Percentiles rank a stretch among this genome's conserved stretches.
Conservation (phyloP, 805 yeast genomes). For the Zygosaccharomyces bisporus region DNA sequence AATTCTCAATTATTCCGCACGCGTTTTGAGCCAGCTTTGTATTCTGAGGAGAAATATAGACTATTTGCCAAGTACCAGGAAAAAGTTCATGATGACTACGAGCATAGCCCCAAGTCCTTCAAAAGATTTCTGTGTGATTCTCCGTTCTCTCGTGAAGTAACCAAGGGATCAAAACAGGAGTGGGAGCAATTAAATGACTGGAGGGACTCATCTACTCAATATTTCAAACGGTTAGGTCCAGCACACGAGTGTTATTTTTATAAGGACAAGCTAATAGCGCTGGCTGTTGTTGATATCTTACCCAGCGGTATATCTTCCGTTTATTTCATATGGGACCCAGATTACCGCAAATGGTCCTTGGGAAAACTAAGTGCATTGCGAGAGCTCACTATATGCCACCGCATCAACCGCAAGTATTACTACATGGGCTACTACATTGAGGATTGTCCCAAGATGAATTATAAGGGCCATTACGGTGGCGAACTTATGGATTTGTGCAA, state of each 20-base stretch:
- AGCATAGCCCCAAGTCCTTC: constrained; percentile 49
- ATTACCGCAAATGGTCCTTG: constrained; percentile 58
- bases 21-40: constrained; percentile 49
- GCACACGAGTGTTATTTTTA: constrained; percentile 75
- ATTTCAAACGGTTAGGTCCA: constrained; percentile 47
- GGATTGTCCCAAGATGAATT: constrained; percentile 78
- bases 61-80: constrained; percentile 67
- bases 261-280: constrained; percentile 60
- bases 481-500: constrained; percentile 57
- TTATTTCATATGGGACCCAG: constrained; percentile 87
- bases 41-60: constrained; percentile 54
- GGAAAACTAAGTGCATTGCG: constrained; percentile 76
- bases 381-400: constrained; percentile 56
- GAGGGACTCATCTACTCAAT: constrained; percentile 26
- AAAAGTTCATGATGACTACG: constrained; percentile 62
- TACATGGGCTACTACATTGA: constrained; percentile 78
- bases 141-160: constrained; percentile 47
- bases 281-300: constrained; percentile 72
- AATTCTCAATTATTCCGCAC: constrained; percentile 37
- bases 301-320: constrained; percentile 79
- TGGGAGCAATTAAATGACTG: constrained; percentile 38
- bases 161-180: constrained; percentile 24
- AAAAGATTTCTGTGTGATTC: constrained; percentile 62
- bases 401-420: constrained; percentile 41
- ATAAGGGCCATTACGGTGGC: constrained; percentile 77